Percentiles rank a stretch among this genome's conserved stretches.
Conservation (phyloP, 2,329 filamentous ascomycete genomes). For the Fusarium xyrophilum region DNA sequence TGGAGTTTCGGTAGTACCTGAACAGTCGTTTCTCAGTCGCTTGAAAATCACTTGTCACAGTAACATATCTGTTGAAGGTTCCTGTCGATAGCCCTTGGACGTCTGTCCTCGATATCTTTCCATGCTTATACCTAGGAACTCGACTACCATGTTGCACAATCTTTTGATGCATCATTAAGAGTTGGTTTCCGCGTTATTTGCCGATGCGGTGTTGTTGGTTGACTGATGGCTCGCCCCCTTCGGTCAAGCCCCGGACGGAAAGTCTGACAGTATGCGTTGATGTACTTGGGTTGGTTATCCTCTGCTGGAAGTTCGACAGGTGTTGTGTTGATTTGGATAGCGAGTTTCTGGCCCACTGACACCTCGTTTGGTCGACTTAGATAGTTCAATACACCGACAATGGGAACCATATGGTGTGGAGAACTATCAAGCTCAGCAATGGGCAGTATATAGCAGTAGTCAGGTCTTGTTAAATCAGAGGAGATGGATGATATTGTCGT, state of each 20-base stretch:
- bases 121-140: neutral
- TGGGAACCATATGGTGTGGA: constrained; percentile 9
- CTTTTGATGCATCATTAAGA: neutral
- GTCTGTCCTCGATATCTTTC: neutral
- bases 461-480: neutral
- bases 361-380: neutral
- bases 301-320: constrained; percentile 19
- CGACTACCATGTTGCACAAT: neutral
- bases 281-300: neutral
- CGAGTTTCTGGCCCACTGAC: neutral
- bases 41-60: neutral
- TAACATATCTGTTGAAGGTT: neutral
- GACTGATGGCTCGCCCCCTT: neutral
- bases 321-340: constrained; percentile 10
- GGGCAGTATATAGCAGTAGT: neutral
- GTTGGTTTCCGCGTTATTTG: neutral
- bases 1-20: neutral
- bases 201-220: neutral
- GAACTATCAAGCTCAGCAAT: constrained; percentile 26
- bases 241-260: neutral
- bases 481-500: constrained; percentile 5
- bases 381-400: neutral
- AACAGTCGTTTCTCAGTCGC: neutral
- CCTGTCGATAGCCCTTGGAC: neutral
- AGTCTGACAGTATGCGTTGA: neutral